Percentiles rank a stretch among this genome's conserved stretches.
Evolutionary conservation across 176 grass and related monocot genomes (phyloP).

Genomic region (Chrysopogon serrulatus): DNA sequence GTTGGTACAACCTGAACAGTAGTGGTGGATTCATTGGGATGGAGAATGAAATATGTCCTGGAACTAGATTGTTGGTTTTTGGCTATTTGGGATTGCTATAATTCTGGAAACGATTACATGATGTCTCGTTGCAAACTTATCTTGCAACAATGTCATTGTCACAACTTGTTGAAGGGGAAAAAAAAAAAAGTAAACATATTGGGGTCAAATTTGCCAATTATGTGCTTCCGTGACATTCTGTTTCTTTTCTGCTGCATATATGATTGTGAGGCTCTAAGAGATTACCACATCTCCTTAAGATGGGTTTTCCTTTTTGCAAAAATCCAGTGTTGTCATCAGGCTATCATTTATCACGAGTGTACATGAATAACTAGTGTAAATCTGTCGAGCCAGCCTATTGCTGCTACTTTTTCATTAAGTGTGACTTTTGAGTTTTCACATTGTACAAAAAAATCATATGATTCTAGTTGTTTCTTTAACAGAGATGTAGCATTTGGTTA

Average conservation of each 20-base stretch:
- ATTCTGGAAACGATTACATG: not conserved
- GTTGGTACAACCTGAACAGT: too few relatives aligned
- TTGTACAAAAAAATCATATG: not conserved
- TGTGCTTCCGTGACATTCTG: not conserved
- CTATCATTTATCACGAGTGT: not conserved
- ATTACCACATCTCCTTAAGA: not conserved
- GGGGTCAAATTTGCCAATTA: not conserved
- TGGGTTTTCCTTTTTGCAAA: not conserved
- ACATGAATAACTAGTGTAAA: not conserved
- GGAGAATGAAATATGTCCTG: not conserved
- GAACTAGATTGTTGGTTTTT: not conserved
- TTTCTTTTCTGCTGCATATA: not conserved
- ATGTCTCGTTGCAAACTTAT: not conserved
- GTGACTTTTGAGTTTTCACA: not conserved
- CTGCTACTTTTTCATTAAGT: not conserved
- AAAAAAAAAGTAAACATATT: not conserved
- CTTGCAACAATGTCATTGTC: not conserved
- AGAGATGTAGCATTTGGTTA: not conserved
- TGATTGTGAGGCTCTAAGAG: not conserved
- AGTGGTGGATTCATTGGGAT: not conserved
- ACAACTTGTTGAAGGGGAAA: not conserved
- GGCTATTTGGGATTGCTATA: not conserved
- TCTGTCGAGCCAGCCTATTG: not conserved
- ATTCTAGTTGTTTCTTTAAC: not conserved
- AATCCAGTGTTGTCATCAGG: not conserved